Evolutionary conservation across 192 early-diverging fungal species (phyloP).

Genomic region (Coemansia erecta): DNA sequence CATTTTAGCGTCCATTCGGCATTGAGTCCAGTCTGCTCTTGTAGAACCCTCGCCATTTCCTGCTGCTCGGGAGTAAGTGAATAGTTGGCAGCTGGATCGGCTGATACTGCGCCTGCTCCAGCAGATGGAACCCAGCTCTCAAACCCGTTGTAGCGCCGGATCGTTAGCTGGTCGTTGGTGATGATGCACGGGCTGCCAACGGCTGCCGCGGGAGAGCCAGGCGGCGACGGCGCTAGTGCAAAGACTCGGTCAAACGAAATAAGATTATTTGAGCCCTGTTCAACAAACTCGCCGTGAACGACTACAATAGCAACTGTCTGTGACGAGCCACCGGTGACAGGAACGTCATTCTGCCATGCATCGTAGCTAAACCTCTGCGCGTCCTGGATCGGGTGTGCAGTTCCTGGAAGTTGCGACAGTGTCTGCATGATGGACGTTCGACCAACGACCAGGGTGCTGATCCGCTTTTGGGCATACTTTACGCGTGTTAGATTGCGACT

Average conservation of each 20-base stretch:
- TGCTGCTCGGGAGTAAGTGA: constrained; percentile 37
- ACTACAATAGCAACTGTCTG: constrained; percentile 28
- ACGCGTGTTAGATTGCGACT: constrained; percentile 44
- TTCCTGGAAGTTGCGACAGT: constrained; percentile 32
- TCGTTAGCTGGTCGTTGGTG: constrained; percentile 41
- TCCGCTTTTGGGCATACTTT: constrained; percentile 31
- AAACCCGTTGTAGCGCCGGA: constrained; percentile 49
- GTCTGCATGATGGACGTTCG: constrained; percentile 25
- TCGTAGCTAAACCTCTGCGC: constrained; percentile 48
- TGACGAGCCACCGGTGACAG: constrained; percentile 1
- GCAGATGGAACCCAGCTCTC: constrained; percentile 24
- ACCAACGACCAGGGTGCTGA: constrained; percentile 28
- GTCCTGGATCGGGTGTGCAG: constrained; percentile 45
- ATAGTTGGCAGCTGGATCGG: neutral
- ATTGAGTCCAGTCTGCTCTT: constrained; percentile 39
- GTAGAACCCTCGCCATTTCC: constrained; percentile 47
- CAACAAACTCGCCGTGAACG: constrained; percentile 46
- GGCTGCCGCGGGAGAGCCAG: constrained; percentile 39
- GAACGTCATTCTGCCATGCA: constrained; percentile 35
- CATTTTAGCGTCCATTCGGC: constrained; percentile 48
- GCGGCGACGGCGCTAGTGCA: constrained; percentile 32
- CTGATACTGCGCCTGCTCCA: neutral
- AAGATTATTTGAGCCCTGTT: constrained; percentile 15
- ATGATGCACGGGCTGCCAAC: constrained; percentile 41
- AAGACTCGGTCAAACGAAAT: constrained; percentile 46